phyloP scores from a whole-genome alignment of 2,329 filamentous ascomycete genomes.

The Didymellaceae sp. region DNA sequence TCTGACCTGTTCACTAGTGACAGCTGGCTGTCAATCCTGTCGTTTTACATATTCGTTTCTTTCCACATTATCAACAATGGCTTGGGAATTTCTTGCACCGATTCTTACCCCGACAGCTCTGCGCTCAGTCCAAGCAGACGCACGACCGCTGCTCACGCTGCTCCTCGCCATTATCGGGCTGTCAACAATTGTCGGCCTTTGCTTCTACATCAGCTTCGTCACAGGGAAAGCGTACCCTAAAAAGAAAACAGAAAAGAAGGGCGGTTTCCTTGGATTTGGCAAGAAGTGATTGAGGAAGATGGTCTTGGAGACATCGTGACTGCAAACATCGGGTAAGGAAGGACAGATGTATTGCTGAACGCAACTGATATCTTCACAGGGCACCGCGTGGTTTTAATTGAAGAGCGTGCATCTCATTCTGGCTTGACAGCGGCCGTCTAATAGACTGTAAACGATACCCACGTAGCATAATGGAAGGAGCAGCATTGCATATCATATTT shows the following conservation, averaged over 20 bases:
- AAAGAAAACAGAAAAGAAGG: constrained; percentile 37
- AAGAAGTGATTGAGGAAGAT: constrained; percentile 17
- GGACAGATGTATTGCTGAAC: too few relatives aligned
- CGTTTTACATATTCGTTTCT: neutral
- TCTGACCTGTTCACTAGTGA: constrained; percentile 10
- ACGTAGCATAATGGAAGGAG: constrained; percentile 16
- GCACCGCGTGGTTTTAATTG: neutral
- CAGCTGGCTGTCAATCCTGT: constrained; percentile 32
- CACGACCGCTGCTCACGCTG: constrained; percentile 85
- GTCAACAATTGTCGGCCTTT: constrained; percentile 27
- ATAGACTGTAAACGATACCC: constrained; percentile 17
- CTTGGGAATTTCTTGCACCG: constrained; percentile 39
- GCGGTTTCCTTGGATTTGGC: constrained; percentile 30
- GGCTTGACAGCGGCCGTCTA: constrained; percentile 4
- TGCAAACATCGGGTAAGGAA: neutral
- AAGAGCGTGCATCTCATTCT: constrained; percentile 4
- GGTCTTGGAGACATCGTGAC: neutral
- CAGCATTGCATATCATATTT: neutral
- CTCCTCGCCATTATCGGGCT: constrained; percentile 81
- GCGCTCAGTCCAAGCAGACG: constrained; percentile 56
- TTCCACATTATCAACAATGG: constrained; percentile 22
- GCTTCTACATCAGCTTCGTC: constrained; percentile 40
- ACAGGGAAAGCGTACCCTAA: constrained; percentile 38
- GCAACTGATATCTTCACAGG: neutral
- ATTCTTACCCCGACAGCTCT: constrained; percentile 42